These are phyloP conservation scores for Yueomyces sp. DNA, from an alignment of 805 yeast species.

Conservation along the genomic window DNA sequence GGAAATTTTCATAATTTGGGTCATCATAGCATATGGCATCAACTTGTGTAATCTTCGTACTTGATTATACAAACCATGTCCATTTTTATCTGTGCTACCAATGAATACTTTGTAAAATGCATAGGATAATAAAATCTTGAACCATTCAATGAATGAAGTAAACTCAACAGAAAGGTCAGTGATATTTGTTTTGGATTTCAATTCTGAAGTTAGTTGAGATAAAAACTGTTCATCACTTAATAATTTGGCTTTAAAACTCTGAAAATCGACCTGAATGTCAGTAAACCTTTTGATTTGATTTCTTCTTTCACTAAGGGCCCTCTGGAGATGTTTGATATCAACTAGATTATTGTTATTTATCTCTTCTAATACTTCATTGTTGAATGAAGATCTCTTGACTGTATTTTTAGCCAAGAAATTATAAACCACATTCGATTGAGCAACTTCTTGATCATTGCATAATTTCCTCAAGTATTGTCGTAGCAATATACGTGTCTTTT, in stretches of 20 bases:
- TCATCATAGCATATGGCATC: slow-evolving; percentile 70
- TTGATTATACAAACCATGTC: slow-evolving; percentile 62
- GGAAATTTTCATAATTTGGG: slow-evolving; percentile 65
- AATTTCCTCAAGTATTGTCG: slow-evolving; percentile 57
- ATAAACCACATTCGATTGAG: slow-evolving; percentile 36
- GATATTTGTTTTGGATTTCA: slow-evolving; percentile 38
- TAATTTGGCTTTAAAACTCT: slow-evolving; percentile 31
- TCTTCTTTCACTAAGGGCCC: slow-evolving; percentile 56
- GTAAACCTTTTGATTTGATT: slow-evolving; percentile 28
- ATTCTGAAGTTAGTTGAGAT: slow-evolving; percentile 47
- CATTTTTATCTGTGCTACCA: slow-evolving; percentile 33
- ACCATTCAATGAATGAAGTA: slow-evolving; percentile 59
- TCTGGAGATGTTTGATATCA: slow-evolving; percentile 43
- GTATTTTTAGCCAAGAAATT: slow-evolving; percentile 34
- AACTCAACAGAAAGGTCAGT: slow-evolving; percentile 50
- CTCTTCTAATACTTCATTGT: neutral
- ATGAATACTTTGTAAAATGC: slow-evolving; percentile 66
- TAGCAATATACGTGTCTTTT: slow-evolving; percentile 61
- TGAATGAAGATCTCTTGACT: slow-evolving; percentile 4
- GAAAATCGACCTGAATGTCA: neutral
- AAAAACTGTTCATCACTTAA: slow-evolving; percentile 38
- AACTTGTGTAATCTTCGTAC: slow-evolving; percentile 56
- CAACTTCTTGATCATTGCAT: slow-evolving; percentile 39
- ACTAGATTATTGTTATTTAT: slow-evolving; percentile 25
- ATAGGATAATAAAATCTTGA: slow-evolving; percentile 66